Evolutionary conservation across 2,329 filamentous ascomycete species (phyloP).

Genomic region (Colletotrichum paranaense): DNA sequence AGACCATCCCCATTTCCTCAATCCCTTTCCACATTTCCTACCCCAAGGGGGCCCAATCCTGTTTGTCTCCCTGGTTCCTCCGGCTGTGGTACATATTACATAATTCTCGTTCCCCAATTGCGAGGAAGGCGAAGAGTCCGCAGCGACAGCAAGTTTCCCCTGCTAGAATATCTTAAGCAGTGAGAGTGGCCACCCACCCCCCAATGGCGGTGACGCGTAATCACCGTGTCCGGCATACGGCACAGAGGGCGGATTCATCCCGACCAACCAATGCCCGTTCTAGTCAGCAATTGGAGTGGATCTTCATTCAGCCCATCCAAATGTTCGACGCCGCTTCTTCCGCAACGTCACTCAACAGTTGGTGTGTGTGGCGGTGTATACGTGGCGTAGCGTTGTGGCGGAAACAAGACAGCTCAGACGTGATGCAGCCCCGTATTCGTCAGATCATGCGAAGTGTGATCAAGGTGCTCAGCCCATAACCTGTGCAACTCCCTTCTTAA

Average conservation of each 20-base stretch:
- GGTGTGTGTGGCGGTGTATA: slow-evolving; percentile 27
- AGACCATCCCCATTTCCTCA: neutral
- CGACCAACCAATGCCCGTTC: slow-evolving; percentile 15
- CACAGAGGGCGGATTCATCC: neutral
- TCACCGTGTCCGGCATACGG: slow-evolving; percentile 1
- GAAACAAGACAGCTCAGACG: neutral
- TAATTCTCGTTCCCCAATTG: slow-evolving; percentile 13
- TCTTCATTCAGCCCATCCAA: neutral
- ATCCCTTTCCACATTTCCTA: neutral
- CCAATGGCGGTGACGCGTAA: slow-evolving; percentile 28
- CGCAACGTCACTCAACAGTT: slow-evolving; percentile 5
- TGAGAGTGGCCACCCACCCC: neutral
- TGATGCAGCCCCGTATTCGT: neutral
- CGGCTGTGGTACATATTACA: slow-evolving; percentile 15
- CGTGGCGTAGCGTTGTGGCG: slow-evolving; percentile 27
- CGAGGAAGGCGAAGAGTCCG: slow-evolving; percentile 9
- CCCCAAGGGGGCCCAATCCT: neutral
- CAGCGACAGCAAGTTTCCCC: neutral
- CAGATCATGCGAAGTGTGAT: neutral
- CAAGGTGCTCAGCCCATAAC: slow-evolving; percentile 32
- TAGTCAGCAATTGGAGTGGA: slow-evolving; percentile 16
- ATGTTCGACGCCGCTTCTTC: neutral
- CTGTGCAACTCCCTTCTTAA: slow-evolving; percentile 75
- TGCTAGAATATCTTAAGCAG: slow-evolving; percentile 20
- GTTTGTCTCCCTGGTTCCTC: slow-evolving; percentile 14